Evolutionary conservation across 108 stramenopile species (phyloP), one percentile per base, ranked within the genome.

Genomic region (Cyclotella baltica): DNA sequence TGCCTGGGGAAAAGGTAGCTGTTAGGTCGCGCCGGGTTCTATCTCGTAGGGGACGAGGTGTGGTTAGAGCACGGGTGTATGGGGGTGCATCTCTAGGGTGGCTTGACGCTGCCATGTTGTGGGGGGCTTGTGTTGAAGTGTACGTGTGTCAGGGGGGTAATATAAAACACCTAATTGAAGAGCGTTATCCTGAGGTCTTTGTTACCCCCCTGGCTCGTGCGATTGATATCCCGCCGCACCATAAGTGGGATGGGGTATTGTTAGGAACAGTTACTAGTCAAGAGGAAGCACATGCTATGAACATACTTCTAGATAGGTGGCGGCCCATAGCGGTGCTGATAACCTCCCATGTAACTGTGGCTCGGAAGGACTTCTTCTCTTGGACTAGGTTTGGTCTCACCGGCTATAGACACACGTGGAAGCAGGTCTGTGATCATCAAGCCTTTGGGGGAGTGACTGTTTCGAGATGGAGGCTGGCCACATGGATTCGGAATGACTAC

Each of bases 1-100:
- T 50, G 23, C 48, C 50, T 31, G 67, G 67, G 67, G 67, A 68
- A 51, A 68, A 18, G 50, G 67, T 68, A 9, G 67, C 46, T 28
- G 38, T 65, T 40, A 65, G 64, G 18, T 46, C 43, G 11, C 9
- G 3, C 11, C 64, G 38, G 3, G 67, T 68, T 23, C 23, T 68
- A 9, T 37, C 43, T 1, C 20, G 43, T 22, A 66, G 28, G 43
- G 65, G 65, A 6, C 37, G 46, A 15, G 23, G 27, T 66, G 46
- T 48, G 6, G 65, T 66, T 28, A 35, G 62, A 8, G 30, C 35
- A 35, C 19, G 64, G 23, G 38, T 46, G 23, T 38, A 46, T 40
- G 64, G 67, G 19, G 30, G 10, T 20, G 48, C 50, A 20, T 68
- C 67, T 13, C n/a, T 68, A 18, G 67, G 38, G 5, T 61, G 59